Evolutionary conservation across 371 early-diverging fungal species (phyloP).

Genomic region (Nematocida parisii): DNA sequence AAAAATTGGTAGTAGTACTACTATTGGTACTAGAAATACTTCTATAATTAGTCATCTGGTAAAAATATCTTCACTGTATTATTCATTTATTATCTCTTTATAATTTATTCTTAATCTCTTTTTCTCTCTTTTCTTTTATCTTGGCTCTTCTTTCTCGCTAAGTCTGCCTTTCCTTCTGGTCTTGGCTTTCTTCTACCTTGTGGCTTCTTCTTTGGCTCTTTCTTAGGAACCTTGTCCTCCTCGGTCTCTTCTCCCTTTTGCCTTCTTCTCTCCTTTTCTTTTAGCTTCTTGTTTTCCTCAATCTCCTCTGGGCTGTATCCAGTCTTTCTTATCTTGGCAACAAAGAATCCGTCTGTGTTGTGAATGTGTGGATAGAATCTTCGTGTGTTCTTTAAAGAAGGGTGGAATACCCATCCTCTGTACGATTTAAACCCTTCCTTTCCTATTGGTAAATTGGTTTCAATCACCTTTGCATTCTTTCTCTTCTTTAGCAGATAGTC

Average conservation of each 20-base stretch:
- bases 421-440: constrained; percentile 66
- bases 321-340: constrained; percentile 86
- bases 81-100: background rate
- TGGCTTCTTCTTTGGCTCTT: background rate
- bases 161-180: background rate
- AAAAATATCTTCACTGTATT: no score
- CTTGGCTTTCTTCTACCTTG: background rate
- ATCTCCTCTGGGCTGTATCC: constrained; percentile 41
- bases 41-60: no score
- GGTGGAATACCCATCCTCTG: constrained; percentile 75
- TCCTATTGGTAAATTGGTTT: constrained; percentile 73
- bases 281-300: background rate
- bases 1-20: no score
- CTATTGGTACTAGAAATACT: no score
- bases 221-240: background rate
- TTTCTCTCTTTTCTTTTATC: background rate
- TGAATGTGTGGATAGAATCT: constrained; percentile 95
- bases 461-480: constrained; percentile 83
- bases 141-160: background rate
- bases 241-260: background rate
- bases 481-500: constrained; percentile 87
- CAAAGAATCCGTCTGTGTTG: constrained; percentile 99
- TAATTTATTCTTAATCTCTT: no score
- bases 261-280: background rate
- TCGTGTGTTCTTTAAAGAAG: constrained; percentile 77